Conservation (phyloP, 2,329 filamentous ascomycete genomes). For the Aschersonia sp. region DNA sequence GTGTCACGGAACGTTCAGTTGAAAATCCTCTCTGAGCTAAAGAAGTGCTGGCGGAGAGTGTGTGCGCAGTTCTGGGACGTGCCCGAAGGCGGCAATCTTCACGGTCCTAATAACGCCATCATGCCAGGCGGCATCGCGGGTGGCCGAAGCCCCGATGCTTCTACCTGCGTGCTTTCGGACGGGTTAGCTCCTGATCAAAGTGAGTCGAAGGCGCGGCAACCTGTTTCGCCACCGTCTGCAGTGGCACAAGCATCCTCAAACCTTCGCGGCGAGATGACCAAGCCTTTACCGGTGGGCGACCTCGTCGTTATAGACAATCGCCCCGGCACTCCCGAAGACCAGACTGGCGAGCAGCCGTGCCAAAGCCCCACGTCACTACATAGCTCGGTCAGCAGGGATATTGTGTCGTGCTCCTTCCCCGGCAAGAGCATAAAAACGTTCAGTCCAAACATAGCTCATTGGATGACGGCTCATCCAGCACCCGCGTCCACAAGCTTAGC, state of each 20-base stretch:
- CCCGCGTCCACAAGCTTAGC: constrained; percentile 16
- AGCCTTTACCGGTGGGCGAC: constrained; percentile 30
- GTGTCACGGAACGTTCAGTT: constrained; percentile 39
- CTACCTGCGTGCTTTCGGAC: constrained; percentile 30
- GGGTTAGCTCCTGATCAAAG: constrained; percentile 26
- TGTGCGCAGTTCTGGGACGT: constrained; percentile 84
- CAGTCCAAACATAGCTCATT: constrained; percentile 24
- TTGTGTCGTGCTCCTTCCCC: constrained; percentile 50
- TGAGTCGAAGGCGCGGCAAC: constrained; percentile 25
- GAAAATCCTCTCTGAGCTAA: constrained; percentile 85
- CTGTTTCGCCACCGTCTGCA: not conserved
- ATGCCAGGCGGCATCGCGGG: constrained; percentile 60
- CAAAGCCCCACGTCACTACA: constrained; percentile 29
- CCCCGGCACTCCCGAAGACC: constrained; percentile 31
- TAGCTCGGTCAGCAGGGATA: constrained; percentile 44
- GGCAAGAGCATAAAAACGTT: constrained; percentile 29
- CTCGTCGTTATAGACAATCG: constrained; percentile 28
- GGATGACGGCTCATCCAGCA: constrained; percentile 40
- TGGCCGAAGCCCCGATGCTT: too few relatives aligned
- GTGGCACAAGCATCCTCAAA: constrained; percentile 11
- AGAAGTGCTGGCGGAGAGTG: constrained; percentile 91
- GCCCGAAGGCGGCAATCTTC: constrained; percentile 47
- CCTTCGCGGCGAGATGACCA: constrained; percentile 29
- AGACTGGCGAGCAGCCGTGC: constrained; percentile 9
- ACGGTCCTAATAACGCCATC: constrained; percentile 52